A percentile compares a stretch with the other conserved stretches of the same genome.
Conservation (phyloP, 2,329 filamentous ascomycete species). For the Venturia aucupariae region DNA sequence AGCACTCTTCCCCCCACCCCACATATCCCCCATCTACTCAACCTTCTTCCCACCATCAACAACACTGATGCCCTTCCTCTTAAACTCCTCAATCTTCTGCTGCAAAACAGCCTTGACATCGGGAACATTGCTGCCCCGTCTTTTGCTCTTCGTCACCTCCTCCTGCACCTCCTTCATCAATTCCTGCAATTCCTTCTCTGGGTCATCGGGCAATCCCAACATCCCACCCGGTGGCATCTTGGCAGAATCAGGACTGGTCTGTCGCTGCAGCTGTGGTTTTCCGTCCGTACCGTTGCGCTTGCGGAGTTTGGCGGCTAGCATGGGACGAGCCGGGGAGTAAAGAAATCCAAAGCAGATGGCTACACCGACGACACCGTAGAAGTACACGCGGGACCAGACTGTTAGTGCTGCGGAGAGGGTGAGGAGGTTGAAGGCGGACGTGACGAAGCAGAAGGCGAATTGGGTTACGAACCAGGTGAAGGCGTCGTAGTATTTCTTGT, state of each 20-base stretch:
- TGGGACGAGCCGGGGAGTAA: slow-evolving; percentile 62
- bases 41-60: background rate
- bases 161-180: slow-evolving; percentile 63
- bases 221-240: slow-evolving; percentile 28
- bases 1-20: too few species aligned
- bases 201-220: slow-evolving; percentile 71
- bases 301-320: slow-evolving; percentile 29
- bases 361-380: slow-evolving; percentile 68
- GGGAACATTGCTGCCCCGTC: slow-evolving; percentile 32
- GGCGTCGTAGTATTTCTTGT: slow-evolving; percentile 81
- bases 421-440: slow-evolving; percentile 78
- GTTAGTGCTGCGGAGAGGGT: slow-evolving; percentile 58
- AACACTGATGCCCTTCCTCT: background rate
- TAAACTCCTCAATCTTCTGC: slow-evolving; percentile 27
- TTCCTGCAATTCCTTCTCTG: slow-evolving; percentile 65
- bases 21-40: background rate
- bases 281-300: slow-evolving; percentile 21
- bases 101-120: slow-evolving; percentile 46
- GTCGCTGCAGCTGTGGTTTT: slow-evolving; percentile 21
- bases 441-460: slow-evolving; percentile 71
- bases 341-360: slow-evolving; percentile 63
- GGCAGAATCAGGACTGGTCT: slow-evolving; percentile 19
- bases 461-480: slow-evolving; percentile 69
- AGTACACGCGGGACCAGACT: slow-evolving; percentile 82
- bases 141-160: slow-evolving; percentile 57